These are phyloP conservation scores for Globisporangium apiculatum DNA, from an alignment of 352 stramenopile species.

Conservation along the genomic window DNA sequence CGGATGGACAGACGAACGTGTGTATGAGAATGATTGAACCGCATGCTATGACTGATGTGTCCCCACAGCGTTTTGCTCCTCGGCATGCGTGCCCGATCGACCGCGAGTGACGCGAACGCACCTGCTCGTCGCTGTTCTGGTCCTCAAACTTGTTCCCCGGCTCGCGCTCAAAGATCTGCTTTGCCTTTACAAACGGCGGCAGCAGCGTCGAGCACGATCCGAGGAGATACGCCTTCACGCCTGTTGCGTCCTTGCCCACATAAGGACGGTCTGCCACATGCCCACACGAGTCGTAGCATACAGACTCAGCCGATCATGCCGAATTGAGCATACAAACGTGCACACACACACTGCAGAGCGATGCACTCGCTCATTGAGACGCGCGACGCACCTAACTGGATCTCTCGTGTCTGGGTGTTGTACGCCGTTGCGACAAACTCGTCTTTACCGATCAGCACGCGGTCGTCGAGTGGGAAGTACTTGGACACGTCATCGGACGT, in stretches of 20 bases:
- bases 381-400: constrained; percentile 32
- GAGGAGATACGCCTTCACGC: constrained; percentile 42
- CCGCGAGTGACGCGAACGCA: constrained; percentile 8
- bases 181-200: constrained; percentile 57
- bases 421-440: constrained; percentile 51
- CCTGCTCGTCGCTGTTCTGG: constrained; percentile 67
- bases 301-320: too few relatives aligned
- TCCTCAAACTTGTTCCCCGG: constrained; percentile 84
- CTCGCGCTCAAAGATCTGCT: constrained; percentile 62
- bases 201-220: constrained; percentile 30
- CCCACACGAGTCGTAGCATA: too few relatives aligned
- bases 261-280: constrained; percentile 46
- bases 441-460: constrained; percentile 41
- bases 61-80: too few relatives aligned
- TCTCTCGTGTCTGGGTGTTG: constrained; percentile 24
- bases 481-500: constrained; percentile 39
- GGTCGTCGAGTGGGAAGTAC: constrained; percentile 57
- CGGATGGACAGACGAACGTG: background rate
- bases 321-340: too few relatives aligned
- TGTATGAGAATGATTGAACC: background rate
- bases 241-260: constrained; percentile 30
- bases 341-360: background rate
- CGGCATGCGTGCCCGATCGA: background rate
- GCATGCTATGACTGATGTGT: too few relatives aligned
- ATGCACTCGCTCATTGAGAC: too few relatives aligned